These are phyloP conservation scores for Globisporangium takayamanum DNA, from an alignment of 352 stramenopile genomes.

Conservation along the genomic window DNA sequence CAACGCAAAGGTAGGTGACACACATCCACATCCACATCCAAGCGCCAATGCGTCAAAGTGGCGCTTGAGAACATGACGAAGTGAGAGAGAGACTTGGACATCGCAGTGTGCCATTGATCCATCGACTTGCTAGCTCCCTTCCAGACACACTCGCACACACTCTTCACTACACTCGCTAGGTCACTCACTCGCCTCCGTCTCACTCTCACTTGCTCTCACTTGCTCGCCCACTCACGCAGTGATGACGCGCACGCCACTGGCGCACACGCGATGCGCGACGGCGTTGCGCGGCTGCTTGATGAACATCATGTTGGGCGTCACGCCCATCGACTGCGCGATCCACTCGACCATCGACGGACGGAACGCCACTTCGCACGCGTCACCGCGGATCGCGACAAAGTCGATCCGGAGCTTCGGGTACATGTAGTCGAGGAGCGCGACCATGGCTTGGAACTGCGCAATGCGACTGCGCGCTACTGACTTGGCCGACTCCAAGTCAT, in stretches of 20 bases:
- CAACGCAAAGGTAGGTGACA: too few species aligned
- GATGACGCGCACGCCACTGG: slow-evolving; percentile 73
- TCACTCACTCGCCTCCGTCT: too few species aligned
- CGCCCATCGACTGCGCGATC: slow-evolving; percentile 47
- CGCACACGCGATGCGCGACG: slow-evolving; percentile 57
- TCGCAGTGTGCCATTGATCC: too few species aligned
- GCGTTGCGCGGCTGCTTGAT: slow-evolving; percentile 74
- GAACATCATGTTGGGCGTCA: slow-evolving; percentile 87
- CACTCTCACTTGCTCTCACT: too few species aligned
- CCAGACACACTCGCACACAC: too few species aligned
- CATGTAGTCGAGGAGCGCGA: slow-evolving; percentile 67
- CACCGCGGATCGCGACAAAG: slow-evolving; percentile 35
- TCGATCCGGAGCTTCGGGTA: slow-evolving; percentile 85
- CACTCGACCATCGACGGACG: slow-evolving; percentile 67
- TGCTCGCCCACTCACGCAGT: slow-evolving; percentile 24
- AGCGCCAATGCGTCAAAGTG: too few species aligned
- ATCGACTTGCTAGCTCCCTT: too few species aligned
- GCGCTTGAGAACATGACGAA: too few species aligned
- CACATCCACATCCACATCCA: too few species aligned
- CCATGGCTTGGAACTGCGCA: slow-evolving; percentile 28
- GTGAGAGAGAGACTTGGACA: too few species aligned
- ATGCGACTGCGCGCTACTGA: slow-evolving; percentile 5
- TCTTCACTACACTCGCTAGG: too few species aligned
- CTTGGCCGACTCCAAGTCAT: not conserved
- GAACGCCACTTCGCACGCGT: slow-evolving; percentile 29